phyloP scores from a whole-genome alignment of 2,329 filamentous ascomycete genomes.

The Talaromyces funiculosus region DNA sequence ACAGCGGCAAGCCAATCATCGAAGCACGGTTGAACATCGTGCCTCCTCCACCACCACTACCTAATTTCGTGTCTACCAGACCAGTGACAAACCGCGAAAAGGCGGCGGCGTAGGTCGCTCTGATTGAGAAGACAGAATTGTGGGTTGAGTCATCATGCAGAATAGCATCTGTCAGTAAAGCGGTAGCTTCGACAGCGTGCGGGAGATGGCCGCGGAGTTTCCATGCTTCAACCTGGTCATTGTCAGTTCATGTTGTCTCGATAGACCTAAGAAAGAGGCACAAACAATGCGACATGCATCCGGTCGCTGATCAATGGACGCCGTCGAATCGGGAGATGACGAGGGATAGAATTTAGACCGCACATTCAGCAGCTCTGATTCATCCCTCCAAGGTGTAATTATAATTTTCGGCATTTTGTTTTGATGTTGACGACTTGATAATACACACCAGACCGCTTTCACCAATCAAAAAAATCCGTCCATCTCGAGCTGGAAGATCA shows the following conservation, averaged over 20 bases:
- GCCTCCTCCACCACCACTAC: slow-evolving; percentile 25
- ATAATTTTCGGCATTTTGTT: slow-evolving; percentile 34
- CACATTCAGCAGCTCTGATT: slow-evolving; percentile 32
- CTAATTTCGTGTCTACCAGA: slow-evolving; percentile 40
- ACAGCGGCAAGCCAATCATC: slow-evolving; percentile 47
- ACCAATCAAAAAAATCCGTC: background rate
- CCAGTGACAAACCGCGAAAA: slow-evolving; percentile 46
- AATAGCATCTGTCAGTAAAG: slow-evolving; percentile 42
- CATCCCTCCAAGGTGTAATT: slow-evolving; percentile 39
- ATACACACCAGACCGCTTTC: background rate
- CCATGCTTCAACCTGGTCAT: slow-evolving; percentile 38
- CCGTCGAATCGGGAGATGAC: slow-evolving; percentile 22
- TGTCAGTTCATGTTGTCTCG: background rate
- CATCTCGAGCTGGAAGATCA: background rate
- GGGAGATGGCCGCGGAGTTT: slow-evolving; percentile 42
- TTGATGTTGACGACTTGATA: background rate
- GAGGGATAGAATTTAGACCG: slow-evolving; percentile 37
- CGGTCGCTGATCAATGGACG: slow-evolving; percentile 31
- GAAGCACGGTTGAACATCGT: slow-evolving; percentile 42
- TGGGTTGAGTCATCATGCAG: slow-evolving; percentile 37
- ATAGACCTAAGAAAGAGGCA: background rate
- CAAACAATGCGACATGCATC: slow-evolving; percentile 37
- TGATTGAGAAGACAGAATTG: slow-evolving; percentile 41
- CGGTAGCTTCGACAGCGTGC: slow-evolving; percentile 43
- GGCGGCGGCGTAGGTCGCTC: slow-evolving; percentile 41